Percentiles rank a stretch among this genome's conserved stretches.
Evolutionary conservation across 2,329 filamentous ascomycete species (phyloP).

Genomic region (Cephalotrichum gorgonifer): DNA sequence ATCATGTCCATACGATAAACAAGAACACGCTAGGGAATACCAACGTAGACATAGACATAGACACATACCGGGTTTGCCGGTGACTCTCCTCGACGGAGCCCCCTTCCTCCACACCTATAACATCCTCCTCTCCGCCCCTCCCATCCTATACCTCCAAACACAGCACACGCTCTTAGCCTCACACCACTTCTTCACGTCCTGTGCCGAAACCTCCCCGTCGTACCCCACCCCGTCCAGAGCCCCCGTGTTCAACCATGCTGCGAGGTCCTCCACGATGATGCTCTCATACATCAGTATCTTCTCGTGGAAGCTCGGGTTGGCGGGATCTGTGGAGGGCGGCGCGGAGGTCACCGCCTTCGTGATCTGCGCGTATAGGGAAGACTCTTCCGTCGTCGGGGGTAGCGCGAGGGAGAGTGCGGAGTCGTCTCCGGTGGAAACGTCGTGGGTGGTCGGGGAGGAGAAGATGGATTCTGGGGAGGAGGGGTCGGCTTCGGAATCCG

Average conservation of each 20-base stretch:
- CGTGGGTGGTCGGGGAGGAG: constrained; percentile 29
- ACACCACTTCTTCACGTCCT: constrained; percentile 79
- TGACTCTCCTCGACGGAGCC: too few species aligned
- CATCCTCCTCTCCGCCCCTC: constrained; percentile 41
- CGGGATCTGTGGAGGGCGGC: constrained; percentile 36
- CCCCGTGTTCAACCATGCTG: constrained; percentile 70
- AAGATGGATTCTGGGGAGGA: constrained; percentile 27
- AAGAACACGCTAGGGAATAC: too few species aligned
- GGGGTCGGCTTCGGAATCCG: background rate
- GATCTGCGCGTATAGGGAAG: constrained; percentile 39
- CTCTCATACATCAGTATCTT: constrained; percentile 93
- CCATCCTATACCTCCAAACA: constrained; percentile 51
- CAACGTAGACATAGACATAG: too few species aligned
- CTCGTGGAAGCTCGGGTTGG: constrained; percentile 67
- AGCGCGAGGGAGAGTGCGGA: constrained; percentile 29
- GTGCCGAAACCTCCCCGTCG: constrained; percentile 52
- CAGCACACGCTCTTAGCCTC: constrained; percentile 81
- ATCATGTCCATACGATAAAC: too few species aligned
- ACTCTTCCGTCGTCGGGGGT: constrained; percentile 29
- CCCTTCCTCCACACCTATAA: background rate
- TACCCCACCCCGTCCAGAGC: constrained; percentile 52
- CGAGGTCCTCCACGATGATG: constrained; percentile 76
- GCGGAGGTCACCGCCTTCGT: constrained; percentile 41
- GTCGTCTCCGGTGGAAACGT: constrained; percentile 36
- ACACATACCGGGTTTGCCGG: too few species aligned